These are phyloP conservation scores for Microstegium vimineum DNA, from an alignment of 176 grass and related monocot species.

Conservation along the genomic window DNA sequence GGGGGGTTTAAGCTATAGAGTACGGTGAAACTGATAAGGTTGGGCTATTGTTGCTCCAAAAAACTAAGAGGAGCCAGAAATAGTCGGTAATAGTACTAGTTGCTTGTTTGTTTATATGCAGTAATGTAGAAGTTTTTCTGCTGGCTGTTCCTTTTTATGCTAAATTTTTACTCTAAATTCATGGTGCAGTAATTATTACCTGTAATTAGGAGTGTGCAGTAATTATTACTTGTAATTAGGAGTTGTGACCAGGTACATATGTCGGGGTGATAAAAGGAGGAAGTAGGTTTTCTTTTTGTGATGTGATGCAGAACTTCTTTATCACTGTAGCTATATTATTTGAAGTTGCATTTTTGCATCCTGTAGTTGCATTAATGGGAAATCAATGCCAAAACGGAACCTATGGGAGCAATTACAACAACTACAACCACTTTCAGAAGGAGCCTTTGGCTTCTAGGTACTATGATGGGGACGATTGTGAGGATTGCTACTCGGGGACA, in stretches of 20 bases:
- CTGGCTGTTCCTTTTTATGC: background rate
- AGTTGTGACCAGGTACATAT: background rate
- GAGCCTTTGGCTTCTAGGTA: slow-evolving; percentile 1
- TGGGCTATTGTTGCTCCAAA: background rate
- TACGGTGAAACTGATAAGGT: background rate
- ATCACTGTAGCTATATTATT: background rate
- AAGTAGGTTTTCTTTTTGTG: background rate
- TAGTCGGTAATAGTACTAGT: background rate
- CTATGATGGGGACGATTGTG: background rate
- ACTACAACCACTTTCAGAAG: slow-evolving; percentile 4
- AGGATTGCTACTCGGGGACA: slow-evolving; percentile 14
- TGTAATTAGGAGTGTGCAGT: too few species aligned
- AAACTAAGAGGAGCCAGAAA: background rate
- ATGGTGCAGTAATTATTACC: background rate
- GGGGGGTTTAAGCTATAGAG: background rate
- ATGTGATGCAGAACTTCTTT: background rate
- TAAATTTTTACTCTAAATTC: background rate
- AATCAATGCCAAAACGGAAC: slow-evolving; percentile 37
- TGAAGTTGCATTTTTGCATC: background rate
- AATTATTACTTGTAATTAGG: too few species aligned
- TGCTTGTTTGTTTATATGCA: background rate
- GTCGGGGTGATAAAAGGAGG: too few species aligned
- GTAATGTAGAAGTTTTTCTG: background rate
- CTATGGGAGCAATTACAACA: slow-evolving; percentile 9
- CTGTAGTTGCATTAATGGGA: slow-evolving; percentile 15